These are phyloP conservation scores for Xanthoceras sorbifolium DNA, from an alignment of 345 rosid species.

Conservation along the genomic window DNA sequence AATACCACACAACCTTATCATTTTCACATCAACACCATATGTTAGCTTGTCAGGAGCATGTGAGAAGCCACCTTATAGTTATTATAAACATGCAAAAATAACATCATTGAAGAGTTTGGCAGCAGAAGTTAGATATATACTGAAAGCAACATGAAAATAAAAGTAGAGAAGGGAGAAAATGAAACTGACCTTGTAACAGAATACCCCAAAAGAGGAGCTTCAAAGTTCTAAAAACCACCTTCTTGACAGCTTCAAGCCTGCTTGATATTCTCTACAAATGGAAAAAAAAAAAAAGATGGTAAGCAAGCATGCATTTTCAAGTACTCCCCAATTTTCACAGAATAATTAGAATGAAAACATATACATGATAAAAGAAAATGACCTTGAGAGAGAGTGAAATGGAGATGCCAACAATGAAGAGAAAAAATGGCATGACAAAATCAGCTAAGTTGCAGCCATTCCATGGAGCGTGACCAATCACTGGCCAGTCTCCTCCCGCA, in stretches of 20 bases:
- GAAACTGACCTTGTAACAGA: slow-evolving; percentile 68
- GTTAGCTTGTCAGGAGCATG: slow-evolving; percentile 79
- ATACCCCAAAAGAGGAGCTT: slow-evolving; percentile 94
- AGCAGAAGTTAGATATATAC: too few relatives aligned
- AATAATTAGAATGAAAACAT: background rate
- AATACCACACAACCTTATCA: slow-evolving; percentile 82
- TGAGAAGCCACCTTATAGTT: slow-evolving; percentile 69
- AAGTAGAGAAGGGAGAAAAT: background rate
- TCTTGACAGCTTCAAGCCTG: slow-evolving; percentile 49
- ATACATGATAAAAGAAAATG: background rate
- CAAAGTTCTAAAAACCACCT: slow-evolving; percentile 60
- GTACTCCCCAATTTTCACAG: background rate
- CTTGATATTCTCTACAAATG: slow-evolving; percentile 51
- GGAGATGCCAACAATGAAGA: slow-evolving; percentile 91
- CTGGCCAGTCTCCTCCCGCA: slow-evolving; percentile 92
- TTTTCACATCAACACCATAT: slow-evolving; percentile 79
- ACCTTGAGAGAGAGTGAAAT: slow-evolving; percentile 88
- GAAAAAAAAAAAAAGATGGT: background rate
- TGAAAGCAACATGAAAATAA: background rate
- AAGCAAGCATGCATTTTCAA: background rate
- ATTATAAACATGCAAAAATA: slow-evolving; percentile 17
- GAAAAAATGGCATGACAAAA: slow-evolving; percentile 94
- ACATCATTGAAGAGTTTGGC: background rate
- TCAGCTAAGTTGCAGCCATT: slow-evolving; percentile 90
- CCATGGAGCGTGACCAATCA: slow-evolving; percentile 88